Percentiles rank a stretch among this genome's conserved stretches.
These are phyloP conservation scores for Aphanomyces stellatus DNA, from an alignment of 352 stramenopile genomes.

Conservation along the genomic window DNA sequence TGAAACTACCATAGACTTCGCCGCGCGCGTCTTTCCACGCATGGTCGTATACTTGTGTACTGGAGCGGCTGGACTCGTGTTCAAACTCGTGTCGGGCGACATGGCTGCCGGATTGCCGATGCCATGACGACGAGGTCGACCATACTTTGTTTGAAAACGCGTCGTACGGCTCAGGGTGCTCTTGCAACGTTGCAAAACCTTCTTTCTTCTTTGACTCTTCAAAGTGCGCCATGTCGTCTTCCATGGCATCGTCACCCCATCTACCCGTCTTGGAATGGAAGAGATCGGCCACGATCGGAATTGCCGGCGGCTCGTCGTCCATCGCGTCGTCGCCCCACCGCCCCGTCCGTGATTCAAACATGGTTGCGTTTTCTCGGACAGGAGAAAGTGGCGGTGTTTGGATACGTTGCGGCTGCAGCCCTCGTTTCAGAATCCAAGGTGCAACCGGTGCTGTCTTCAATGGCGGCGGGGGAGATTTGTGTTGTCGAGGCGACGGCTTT, in stretches of 20 bases:
- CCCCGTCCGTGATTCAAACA: not conserved
- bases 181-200: slow-evolving; percentile 30
- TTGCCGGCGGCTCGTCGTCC: not conserved
- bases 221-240: slow-evolving; percentile 45
- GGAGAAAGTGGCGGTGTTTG: not conserved
- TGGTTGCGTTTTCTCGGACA: not conserved
- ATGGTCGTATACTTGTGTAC: too few relatives aligned
- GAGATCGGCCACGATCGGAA: too few relatives aligned
- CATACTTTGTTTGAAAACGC: slow-evolving; percentile 19
- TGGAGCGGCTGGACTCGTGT: slow-evolving; percentile 1
- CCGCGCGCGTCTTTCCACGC: too few relatives aligned
- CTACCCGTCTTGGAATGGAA: slow-evolving; percentile 25
- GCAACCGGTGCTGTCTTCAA: not conserved
- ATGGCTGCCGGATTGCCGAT: slow-evolving; percentile 17
- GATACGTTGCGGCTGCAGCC: slow-evolving; percentile 17
- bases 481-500: slow-evolving; percentile 6
- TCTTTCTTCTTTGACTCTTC: slow-evolving; percentile 21
- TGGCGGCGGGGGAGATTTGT: too few relatives aligned
- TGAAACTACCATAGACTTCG: slow-evolving; percentile 7
- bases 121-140: slow-evolving; percentile 23
- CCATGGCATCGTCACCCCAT: slow-evolving; percentile 68
- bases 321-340: not conserved
- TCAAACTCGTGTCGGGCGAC: slow-evolving; percentile 20
- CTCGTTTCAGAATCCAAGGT: slow-evolving; percentile 20
- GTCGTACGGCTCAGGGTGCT: slow-evolving; percentile 20